Percentiles rank a stretch among this genome's conserved stretches.
These are phyloP conservation scores for Lachancea cidri DNA, from an alignment of 805 yeast species.

Conservation along the genomic window DNA sequence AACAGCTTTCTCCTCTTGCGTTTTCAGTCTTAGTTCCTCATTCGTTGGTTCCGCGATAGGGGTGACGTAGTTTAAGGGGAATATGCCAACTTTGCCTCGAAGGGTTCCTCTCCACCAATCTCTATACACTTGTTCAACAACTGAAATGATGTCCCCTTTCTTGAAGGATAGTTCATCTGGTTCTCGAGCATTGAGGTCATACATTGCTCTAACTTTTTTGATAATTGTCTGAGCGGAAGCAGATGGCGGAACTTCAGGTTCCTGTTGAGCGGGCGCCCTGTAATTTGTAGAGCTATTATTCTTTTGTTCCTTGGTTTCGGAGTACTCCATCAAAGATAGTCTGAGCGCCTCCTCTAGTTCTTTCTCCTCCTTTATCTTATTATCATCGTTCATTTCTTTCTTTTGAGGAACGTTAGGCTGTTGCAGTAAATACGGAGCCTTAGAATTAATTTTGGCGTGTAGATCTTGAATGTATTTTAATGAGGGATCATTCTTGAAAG, in stretches of 20 bases:
- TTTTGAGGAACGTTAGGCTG: slow-evolving; percentile 59
- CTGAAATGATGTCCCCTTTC: slow-evolving; percentile 83
- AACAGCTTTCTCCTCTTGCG: slow-evolving; percentile 46
- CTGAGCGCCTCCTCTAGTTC: slow-evolving; percentile 74
- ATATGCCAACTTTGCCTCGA: slow-evolving; percentile 76
- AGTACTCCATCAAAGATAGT: slow-evolving; percentile 59
- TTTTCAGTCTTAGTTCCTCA: slow-evolving; percentile 50
- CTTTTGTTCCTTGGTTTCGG: slow-evolving; percentile 36
- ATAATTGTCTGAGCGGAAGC: slow-evolving; percentile 32
- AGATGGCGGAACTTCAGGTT: slow-evolving; percentile 6
- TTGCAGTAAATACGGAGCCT: slow-evolving; percentile 36
- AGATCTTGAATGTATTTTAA: slow-evolving; percentile 65
- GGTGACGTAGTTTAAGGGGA: slow-evolving; percentile 88
- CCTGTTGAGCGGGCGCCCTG: slow-evolving; percentile 16
- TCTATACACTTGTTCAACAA: slow-evolving; percentile 78
- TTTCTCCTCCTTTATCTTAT: slow-evolving; percentile 61
- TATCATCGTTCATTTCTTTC: slow-evolving; percentile 41
- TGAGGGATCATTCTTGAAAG: slow-evolving; percentile 72
- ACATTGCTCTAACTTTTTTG: slow-evolving; percentile 75
- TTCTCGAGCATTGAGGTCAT: slow-evolving; percentile 72
- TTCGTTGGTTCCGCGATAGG: slow-evolving; percentile 64
- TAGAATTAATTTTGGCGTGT: slow-evolving; percentile 41
- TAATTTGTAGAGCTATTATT: slow-evolving; percentile 8
- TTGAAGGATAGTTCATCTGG: slow-evolving; percentile 83
- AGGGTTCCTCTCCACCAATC: slow-evolving; percentile 96